Evolutionary conservation across 2,329 filamentous ascomycete species (phyloP).

Genomic region (Epichloe sp.): DNA sequence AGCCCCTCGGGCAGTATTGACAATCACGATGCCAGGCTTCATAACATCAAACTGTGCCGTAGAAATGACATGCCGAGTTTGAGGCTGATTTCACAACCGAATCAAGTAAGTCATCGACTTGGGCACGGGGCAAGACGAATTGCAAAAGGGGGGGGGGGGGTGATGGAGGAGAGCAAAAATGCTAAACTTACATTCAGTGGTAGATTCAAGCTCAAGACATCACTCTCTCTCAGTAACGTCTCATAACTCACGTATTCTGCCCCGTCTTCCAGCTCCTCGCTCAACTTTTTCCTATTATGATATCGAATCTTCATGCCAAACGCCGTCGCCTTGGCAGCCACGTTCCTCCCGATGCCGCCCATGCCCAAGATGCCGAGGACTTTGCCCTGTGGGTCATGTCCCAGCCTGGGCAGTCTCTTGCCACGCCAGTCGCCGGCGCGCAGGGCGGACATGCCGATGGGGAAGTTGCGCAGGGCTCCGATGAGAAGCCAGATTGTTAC

Average conservation of each 20-base stretch:
- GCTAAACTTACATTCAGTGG: slow-evolving; percentile 59
- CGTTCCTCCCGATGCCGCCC: slow-evolving; percentile 71
- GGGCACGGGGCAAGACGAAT: background rate
- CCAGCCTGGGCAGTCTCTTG: slow-evolving; percentile 39
- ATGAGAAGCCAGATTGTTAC: slow-evolving; percentile 69
- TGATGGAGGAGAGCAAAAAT: background rate
- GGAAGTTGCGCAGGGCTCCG: slow-evolving; percentile 64
- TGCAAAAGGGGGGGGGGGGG: background rate
- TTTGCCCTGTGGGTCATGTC: slow-evolving; percentile 70
- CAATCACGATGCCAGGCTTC: slow-evolving; percentile 63
- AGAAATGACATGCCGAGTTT: slow-evolving; percentile 66
- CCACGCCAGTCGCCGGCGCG: slow-evolving; percentile 58
- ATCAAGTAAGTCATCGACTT: no score
- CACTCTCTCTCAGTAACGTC: slow-evolving; percentile 53
- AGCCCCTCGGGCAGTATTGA: slow-evolving; percentile 77
- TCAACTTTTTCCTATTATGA: slow-evolving; percentile 54
- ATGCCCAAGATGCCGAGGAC: slow-evolving; percentile 70
- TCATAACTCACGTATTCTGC: slow-evolving; percentile 63
- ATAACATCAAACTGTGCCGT: slow-evolving; percentile 58
- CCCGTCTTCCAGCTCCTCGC: slow-evolving; percentile 39
- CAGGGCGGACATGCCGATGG: slow-evolving; percentile 49
- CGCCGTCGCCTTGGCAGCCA: slow-evolving; percentile 59
- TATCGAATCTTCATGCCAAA: slow-evolving; percentile 70
- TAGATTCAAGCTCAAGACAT: slow-evolving; percentile 69
- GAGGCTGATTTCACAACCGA: slow-evolving; percentile 20